phyloP scores from a whole-genome alignment of 2,329 filamentous ascomycete species.

The Trichothecium roseum region DNA sequence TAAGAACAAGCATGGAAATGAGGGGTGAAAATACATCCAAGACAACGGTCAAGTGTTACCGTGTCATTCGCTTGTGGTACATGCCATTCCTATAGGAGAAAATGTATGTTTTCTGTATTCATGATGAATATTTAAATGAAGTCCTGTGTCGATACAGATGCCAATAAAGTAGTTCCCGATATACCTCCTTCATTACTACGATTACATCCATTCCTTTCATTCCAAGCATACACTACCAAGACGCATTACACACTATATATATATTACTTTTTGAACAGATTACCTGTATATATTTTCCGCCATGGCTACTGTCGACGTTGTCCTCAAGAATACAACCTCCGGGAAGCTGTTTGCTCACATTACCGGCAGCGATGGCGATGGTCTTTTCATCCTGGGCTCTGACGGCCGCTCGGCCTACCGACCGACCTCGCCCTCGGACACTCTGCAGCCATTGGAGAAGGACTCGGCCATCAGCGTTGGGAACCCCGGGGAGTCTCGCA shows the following conservation, averaged over 20 bases:
- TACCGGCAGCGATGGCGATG: constrained; percentile 50
- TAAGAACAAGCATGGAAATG: too few species aligned
- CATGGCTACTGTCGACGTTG: constrained; percentile 1
- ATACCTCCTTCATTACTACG: too few species aligned
- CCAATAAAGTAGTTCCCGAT: too few species aligned
- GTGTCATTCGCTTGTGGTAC: too few species aligned
- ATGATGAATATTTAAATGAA: neutral
- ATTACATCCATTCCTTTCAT: too few species aligned
- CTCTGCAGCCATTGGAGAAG: constrained; percentile 38
- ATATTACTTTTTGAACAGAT: too few species aligned
- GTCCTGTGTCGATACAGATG: too few species aligned
- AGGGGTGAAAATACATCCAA: too few species aligned
- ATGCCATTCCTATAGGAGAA: neutral
- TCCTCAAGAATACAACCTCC: constrained; percentile 4
- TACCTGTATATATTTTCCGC: neutral
- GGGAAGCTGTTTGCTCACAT: constrained; percentile 51
- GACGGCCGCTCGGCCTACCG: constrained; percentile 56
- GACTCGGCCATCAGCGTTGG: constrained; percentile 57
- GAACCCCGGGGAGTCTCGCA: constrained; percentile 45
- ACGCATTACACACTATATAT: too few species aligned
- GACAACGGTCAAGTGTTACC: too few species aligned
- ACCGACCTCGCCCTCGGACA: constrained; percentile 44
- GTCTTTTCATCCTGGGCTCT: constrained; percentile 49
- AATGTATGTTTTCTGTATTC: neutral
- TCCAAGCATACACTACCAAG: too few species aligned